phyloP scores from a whole-genome alignment of 208 protist species.

The Crithidia acanthocephali region DNA sequence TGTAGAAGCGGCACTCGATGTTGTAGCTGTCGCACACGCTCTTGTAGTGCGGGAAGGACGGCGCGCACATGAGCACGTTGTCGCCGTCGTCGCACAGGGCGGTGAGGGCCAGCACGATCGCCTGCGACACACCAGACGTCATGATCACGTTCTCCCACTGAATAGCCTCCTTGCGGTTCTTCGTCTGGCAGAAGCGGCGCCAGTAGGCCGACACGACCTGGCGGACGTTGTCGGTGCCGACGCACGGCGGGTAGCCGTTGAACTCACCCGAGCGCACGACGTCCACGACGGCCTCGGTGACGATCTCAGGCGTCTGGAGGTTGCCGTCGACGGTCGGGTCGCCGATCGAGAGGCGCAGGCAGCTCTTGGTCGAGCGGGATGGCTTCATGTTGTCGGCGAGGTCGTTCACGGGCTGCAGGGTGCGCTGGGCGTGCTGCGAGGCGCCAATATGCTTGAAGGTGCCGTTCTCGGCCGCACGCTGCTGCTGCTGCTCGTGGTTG shows the following conservation, averaged over 20 bases:
- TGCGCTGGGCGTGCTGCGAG: constrained; percentile 53
- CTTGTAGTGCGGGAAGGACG: constrained; percentile 95
- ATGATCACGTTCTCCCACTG: constrained; percentile 78
- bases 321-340: constrained; percentile 81
- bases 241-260: constrained; percentile 82
- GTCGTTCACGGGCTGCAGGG: constrained; percentile 81
- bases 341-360: constrained; percentile 72
- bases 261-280: constrained; percentile 45
- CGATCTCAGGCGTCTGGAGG: constrained; percentile 41
- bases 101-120: constrained; percentile 85
- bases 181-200: constrained; percentile 42
- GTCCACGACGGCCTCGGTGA: constrained; percentile 65
- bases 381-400: constrained; percentile 90
- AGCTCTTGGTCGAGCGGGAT: constrained; percentile 45
- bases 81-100: constrained; percentile 83
- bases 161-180: constrained; percentile 37
- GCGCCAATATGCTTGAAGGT: constrained; percentile 32
- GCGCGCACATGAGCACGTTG: constrained; percentile 92
- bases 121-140: constrained; percentile 87
- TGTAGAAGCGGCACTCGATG: constrained; percentile 85
- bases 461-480: constrained; percentile 21
- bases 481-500: constrained; percentile 22
- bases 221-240: constrained; percentile 56
- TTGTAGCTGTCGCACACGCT: constrained; percentile 82
- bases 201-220: constrained; percentile 63